Base-by-base conservation (phyloP, 345 rosid genomes). In the Murraya koenigii region DNA sequence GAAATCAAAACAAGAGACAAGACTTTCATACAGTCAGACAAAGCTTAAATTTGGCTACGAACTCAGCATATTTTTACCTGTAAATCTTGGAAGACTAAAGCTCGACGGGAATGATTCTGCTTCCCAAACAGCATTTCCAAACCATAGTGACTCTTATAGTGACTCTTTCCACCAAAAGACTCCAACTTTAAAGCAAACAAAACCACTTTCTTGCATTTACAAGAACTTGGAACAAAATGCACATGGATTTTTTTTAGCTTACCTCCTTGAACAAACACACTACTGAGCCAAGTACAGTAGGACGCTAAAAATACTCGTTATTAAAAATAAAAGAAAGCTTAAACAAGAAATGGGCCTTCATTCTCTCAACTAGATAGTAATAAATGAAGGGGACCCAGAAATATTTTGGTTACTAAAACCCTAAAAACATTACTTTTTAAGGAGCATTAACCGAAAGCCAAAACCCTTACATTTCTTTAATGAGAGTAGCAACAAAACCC, bases 91-190 rank as follows among this genome's bases (percentile, higher is more conserved):
- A 60, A 62, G 28, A 56, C 68, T 26, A 38, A 71, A 28, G 75
- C 78, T 79, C 73, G 23, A 28, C 70, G 32, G 58, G 62, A 72
- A 60, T 59, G 75, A 73, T 78, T 80, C 74, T 61, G 82, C 77
- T 73, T 81, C 85, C 81, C 38, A 80, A 74, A 71, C 73, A 82
- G 66, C 86, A 81, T 77, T 82, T 84, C 79, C 79, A 81, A 64
- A 75, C 81, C 81, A n/a, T n/a, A n/a, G n/a, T n/a, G n/a, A n/a
- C n/a, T n/a, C n/a, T n/a, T n/a, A 75, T 8, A 74, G 77, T 54
- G 77, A 78, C 82, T 77, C 30, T 35, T 81, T 28, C 68, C 32
- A 61, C 66, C 47, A 80, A 47, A 84, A 85, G 80, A 69, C 83
- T 78, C 56, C 33, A 69, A 78, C 81, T 88, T 86, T 75, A 66